phyloP scores from a whole-genome alignment of 1,284 basidiomycete species.

The Anthracocystis setariae region DNA sequence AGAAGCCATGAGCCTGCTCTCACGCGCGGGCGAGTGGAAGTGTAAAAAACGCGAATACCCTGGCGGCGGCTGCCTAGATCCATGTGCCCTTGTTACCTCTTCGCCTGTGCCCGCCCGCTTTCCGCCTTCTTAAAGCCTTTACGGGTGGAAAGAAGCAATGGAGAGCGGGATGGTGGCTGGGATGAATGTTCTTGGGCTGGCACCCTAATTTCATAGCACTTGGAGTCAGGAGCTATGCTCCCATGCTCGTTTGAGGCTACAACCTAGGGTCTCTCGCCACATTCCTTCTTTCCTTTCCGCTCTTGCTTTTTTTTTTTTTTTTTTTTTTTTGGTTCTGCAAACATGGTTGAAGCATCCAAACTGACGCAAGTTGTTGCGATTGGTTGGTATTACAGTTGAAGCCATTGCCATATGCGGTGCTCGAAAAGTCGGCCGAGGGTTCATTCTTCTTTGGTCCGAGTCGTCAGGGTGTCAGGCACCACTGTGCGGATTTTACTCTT shows the following conservation, averaged over 20 bases:
- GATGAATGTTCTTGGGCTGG: conserved; percentile 55
- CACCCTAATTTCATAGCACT: conserved; percentile 59
- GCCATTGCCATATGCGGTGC: conserved; percentile 15
- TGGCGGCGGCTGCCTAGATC: conserved; percentile 58
- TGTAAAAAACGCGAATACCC: conserved; percentile 54
- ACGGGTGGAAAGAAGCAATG: background rate
- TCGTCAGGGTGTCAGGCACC: conserved; percentile 1
- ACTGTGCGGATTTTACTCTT: conserved; percentile 20
- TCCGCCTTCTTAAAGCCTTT: background rate
- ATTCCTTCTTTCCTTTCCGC: conserved; percentile 14
- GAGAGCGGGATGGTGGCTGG: conserved; percentile 12
- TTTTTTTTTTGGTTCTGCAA: background rate
- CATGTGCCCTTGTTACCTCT: conserved; percentile 53
- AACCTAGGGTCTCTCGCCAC: conserved; percentile 52
- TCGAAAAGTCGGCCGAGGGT: conserved; percentile 2
- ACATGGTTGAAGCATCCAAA: background rate
- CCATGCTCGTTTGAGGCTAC: conserved; percentile 54
- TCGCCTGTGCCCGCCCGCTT: conserved; percentile 32
- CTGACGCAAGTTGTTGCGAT: conserved; percentile 7
- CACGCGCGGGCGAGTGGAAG: conserved; percentile 50
- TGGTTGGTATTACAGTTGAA: conserved; percentile 19
- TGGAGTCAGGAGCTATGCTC: conserved; percentile 52
- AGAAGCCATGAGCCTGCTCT: conserved; percentile 51
- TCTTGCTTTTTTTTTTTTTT: conserved; percentile 1
- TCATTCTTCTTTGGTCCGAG: conserved; percentile 15